Evolutionary conservation across 208 protist species (phyloP), one percentile per base, ranked within the genome.

Genomic region (Trypanosoma mega): DNA sequence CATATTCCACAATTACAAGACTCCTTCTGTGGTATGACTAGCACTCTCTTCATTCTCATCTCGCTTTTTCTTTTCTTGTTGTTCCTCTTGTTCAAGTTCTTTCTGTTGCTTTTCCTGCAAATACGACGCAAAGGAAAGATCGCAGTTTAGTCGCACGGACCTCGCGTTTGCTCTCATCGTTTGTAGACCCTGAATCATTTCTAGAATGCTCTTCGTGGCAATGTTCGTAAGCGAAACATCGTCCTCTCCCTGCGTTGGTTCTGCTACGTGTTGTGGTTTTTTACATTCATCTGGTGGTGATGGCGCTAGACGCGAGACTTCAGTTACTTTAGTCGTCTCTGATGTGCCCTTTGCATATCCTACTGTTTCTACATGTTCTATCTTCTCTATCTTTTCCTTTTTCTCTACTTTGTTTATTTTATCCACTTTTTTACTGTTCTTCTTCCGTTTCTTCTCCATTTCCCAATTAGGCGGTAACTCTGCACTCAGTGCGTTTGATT

Each of bases 91-190:
- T n/a, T n/a, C n/a, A n/a, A n/a, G n/a, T n/a, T n/a, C n/a, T 39
- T 56, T 6, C 43, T 58, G 4, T 26, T 62, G 21, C 52, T 78
- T 80, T 44, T 74, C 68, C 34, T 74, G 67, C 46, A 78, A 47
- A 47, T 93, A 93, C 3, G 72, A 45, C 18, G 76, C 82, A 59
- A 82, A 90, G 27, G 72, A 80, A 45, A 93, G 76, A 57, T 93
- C 82, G 21, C 73, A 75, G 14, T 63, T 78, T 47, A 93, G 58
- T 9, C 71, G 63, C 27, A 93, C 65, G 24, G 54, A 33, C 2
- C 65, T 76, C 27, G 63, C 70, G 26, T 76, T 75, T 12, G 33
- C 23, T 47, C 73, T 74, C 61, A 87, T 78, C 47, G 68, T 55
- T 23, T 66, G 70, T 60, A 72, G 34, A 36, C 49, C 43, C 9